Evolutionary conservation across 1,284 basidiomycete genomes (phyloP).

Genomic region (Ustilago cynodontis): DNA sequence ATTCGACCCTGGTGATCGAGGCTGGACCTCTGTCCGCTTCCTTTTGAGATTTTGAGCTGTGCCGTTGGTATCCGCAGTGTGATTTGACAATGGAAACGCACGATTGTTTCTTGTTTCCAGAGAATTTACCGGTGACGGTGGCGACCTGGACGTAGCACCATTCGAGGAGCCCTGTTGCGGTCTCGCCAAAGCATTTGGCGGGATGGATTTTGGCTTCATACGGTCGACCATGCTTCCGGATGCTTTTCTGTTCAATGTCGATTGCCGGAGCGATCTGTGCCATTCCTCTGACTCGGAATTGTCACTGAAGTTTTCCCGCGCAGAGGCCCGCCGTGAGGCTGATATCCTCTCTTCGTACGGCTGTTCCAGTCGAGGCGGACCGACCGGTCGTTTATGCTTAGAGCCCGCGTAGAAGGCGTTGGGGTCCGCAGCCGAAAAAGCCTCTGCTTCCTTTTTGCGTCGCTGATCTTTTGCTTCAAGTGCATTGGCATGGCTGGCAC

Average conservation of each 20-base stretch:
- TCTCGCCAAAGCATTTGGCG: neutral
- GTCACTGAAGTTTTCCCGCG: neutral
- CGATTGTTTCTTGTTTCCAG: neutral
- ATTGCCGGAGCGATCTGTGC: neutral
- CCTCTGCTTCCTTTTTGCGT: neutral
- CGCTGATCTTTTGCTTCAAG: constrained; percentile 24
- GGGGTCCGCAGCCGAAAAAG: constrained; percentile 2
- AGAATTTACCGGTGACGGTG: neutral
- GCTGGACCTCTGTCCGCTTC: constrained; percentile 12
- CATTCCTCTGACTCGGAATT: neutral
- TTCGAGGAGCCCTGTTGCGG: neutral
- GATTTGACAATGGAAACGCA: neutral
- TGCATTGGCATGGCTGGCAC: constrained; percentile 3
- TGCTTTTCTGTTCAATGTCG: neutral
- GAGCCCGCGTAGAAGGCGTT: constrained; percentile 3
- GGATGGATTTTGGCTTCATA: constrained; percentile 12
- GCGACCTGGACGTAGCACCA: neutral
- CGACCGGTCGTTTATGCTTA: constrained; percentile 5
- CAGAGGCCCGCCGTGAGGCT: neutral
- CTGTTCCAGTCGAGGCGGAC: constrained; percentile 19
- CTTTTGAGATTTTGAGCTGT: constrained; percentile 10
- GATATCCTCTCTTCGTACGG: neutral
- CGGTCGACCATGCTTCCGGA: constrained; percentile 10
- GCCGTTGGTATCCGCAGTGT: neutral
- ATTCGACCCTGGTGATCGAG: neutral